Conservation (phyloP, 2,329 filamentous ascomycete genomes). For the Sarocladiaceae sp. region DNA sequence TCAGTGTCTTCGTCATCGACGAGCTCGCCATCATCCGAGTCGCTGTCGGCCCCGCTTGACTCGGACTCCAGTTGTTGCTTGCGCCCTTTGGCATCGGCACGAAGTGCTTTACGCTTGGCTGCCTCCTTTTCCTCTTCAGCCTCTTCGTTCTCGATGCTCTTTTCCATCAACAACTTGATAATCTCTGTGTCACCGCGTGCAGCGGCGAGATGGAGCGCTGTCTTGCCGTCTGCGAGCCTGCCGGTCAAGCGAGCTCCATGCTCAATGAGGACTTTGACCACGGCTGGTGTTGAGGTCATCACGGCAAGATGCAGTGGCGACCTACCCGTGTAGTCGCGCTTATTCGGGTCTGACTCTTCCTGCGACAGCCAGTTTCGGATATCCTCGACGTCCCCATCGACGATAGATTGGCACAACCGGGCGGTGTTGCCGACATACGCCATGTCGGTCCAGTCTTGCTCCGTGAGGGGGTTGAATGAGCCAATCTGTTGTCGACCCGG, state of each 20-base stretch:
- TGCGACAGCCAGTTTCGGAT: slow-evolving; percentile 67
- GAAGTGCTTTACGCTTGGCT: slow-evolving; percentile 29
- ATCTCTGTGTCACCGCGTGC: slow-evolving; percentile 65
- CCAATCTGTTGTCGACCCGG: slow-evolving; percentile 71
- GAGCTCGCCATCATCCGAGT: slow-evolving; percentile 40
- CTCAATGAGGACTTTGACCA: slow-evolving; percentile 69
- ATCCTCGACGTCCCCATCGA: slow-evolving; percentile 65
- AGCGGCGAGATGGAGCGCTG: slow-evolving; percentile 78
- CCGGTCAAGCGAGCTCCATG: slow-evolving; percentile 69
- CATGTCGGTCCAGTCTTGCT: slow-evolving; percentile 88
- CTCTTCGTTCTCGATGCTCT: slow-evolving; percentile 70
- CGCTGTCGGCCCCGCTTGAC: slow-evolving; percentile 9
- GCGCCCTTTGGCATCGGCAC: slow-evolving; percentile 5
- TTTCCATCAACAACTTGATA: slow-evolving; percentile 66
- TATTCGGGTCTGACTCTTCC: slow-evolving; percentile 66
- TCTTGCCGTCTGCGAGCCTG: slow-evolving; percentile 73
- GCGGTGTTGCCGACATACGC: slow-evolving; percentile 80
- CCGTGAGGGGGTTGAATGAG: slow-evolving; percentile 75
- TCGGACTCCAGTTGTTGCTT: neutral
- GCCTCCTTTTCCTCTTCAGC: slow-evolving; percentile 54
- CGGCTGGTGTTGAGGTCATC: slow-evolving; percentile 61
- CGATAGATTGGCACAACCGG: slow-evolving; percentile 74
- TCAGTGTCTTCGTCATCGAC: slow-evolving; percentile 44
- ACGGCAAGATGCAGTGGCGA: slow-evolving; percentile 75
- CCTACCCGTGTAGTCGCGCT: slow-evolving; percentile 73